Conservation (phyloP, 257 asterid species). For the Avicennia marina region DNA sequence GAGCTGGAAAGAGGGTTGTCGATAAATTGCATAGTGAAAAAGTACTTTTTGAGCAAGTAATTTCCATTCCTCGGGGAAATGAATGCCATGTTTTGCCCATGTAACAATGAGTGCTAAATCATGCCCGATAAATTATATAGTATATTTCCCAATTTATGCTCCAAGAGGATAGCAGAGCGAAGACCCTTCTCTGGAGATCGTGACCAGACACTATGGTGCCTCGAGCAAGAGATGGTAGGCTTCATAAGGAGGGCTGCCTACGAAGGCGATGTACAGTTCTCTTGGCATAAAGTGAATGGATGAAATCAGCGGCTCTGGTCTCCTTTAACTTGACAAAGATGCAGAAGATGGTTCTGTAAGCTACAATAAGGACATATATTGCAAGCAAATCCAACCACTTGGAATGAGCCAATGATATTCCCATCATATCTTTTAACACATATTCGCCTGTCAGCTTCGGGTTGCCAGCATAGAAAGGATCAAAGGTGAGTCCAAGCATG, state of each 20-base stretch:
- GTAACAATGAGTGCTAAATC: too few species aligned
- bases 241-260: slow-evolving; percentile 29
- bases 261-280: slow-evolving; percentile 27
- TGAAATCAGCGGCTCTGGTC: slow-evolving; percentile 24
- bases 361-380: slow-evolving; percentile 37
- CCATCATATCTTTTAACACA: slow-evolving; percentile 38
- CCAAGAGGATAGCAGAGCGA: too few species aligned
- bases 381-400: slow-evolving; percentile 83
- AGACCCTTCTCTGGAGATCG: slow-evolving; percentile 41
- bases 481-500: slow-evolving; percentile 55
- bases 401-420: slow-evolving; percentile 50
- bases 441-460: slow-evolving; percentile 53
- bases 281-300: slow-evolving; percentile 46
- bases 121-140: too few species aligned
- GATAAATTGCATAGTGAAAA: too few species aligned
- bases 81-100: too few species aligned
- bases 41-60: too few species aligned
- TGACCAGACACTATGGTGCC: slow-evolving; percentile 13
- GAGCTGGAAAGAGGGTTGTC: too few species aligned
- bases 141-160: too few species aligned
- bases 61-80: too few species aligned
- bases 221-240: slow-evolving; percentile 26
- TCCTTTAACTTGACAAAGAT: slow-evolving; percentile 57
- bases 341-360: slow-evolving; percentile 54
- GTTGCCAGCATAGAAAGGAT: slow-evolving; percentile 53